Evolutionary conservation across 257 asterid species (phyloP), one percentile per base, ranked within the genome.

Genomic region (Craterostigma plantagineum): DNA sequence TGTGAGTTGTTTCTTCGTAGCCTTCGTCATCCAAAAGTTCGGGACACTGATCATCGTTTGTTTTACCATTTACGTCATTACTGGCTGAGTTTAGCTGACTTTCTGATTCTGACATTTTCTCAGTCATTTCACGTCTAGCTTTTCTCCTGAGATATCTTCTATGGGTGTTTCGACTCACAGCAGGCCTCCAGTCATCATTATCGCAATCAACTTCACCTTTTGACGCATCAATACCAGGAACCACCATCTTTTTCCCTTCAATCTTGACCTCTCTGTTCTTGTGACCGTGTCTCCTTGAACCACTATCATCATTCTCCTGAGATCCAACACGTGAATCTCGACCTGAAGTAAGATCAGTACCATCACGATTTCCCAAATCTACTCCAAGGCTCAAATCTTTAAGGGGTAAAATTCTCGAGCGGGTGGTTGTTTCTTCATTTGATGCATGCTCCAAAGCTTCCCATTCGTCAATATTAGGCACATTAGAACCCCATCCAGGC

Each of bases 401-500:
- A 49, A 77, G 45, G 42, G 94, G 94, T 49, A 83, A 75, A 49
- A 90, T 83, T 69, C 71, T 76, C 1, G 99, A 90, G 51, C 50
- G 45, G 4, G 52, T 48, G 61, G 68, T 55, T 49, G 77, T 48
- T 27, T 60, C 75, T 7, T 50, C 59, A 43, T 79, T 92, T 12
- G 60, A 41, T 38, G 58, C 72, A 49, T 68, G 76, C 53, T 77
- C 95, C 56, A 90, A 61, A 0, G 95, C 99, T 61, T 90, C 95
- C 99, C 99, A 90, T 53, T 90, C 99, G 54, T 79, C 77, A 9
- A 69, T 58, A 73, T 90, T 90, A 50, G 99, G 83, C 56, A 90
- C 91, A 57, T 83, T 87, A 18, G 84, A 64, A 48, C 99, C 95
- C 99, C 99, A 90, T 7, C 99, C 99, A 35, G 92, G 99, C 68